Base-by-base conservation (phyloP, 1,284 basidiomycete species). In the Papiliotrema laurentii region DNA sequence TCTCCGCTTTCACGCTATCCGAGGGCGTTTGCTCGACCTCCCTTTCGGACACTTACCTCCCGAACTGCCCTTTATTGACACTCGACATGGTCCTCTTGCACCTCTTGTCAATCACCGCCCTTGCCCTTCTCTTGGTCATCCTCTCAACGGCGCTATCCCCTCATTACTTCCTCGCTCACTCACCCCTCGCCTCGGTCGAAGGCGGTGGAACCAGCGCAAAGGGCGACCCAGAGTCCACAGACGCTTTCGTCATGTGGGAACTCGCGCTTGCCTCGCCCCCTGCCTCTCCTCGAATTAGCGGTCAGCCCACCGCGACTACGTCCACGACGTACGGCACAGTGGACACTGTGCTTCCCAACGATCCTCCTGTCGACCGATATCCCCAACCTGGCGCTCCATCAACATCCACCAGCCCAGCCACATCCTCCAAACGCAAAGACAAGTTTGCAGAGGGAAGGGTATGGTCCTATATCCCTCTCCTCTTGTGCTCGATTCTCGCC, bases 211-310 rank as follows among this genome's bases (percentile, higher is more conserved):
- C 39, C 9, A n/a, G n/a, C n/a, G 31, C 26, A 5, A 45, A 50
- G 24, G 45, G 39, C 18, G 49, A 43, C 14, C 51, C 52, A 27
- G 51, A 47, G 14, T 22, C 25, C 6, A 37, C 44, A 16, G 51
- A 53, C 35, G 53, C 51, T 3, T 66, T 66, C 38, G 54, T 69
- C 50, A 67, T 69, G 62, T 69, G 67, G 67, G 67, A 69, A 24
- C 25, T 69, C 44, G 67, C 65, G 14, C 28, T 69, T 19, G 58
- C 54, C 13, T 60, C 59, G 7, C 49, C 55, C 21, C 58, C 61
- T 7, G 11, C 19, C n/a, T 56, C 54, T 6, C 58, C 58, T 14
- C 27, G 24, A 2, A 21, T 54, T 5, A 18, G 43, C 49, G 6
- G 33, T 7, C 31, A 34, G 21, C 26, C 14, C n/a, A 33, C 22